A percentile compares a stretch with the other conserved stretches of the same genome.
These are phyloP conservation scores for Pseudophaeomoniella oleicola DNA, from an alignment of 2,329 filamentous ascomycete species.

Conservation along the genomic window DNA sequence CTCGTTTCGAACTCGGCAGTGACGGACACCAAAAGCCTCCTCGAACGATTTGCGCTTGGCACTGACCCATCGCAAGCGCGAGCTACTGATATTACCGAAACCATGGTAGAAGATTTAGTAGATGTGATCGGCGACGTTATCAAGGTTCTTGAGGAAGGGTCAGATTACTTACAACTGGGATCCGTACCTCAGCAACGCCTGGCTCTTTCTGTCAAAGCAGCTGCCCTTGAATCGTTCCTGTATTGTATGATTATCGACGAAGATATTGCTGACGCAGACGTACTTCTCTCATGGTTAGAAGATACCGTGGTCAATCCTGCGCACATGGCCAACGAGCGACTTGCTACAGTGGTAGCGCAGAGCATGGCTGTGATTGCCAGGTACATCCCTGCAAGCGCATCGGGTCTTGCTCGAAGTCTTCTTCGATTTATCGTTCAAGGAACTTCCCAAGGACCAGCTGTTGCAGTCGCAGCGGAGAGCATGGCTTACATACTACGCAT, in stretches of 20 bases:
- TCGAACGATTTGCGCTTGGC: conserved; percentile 58
- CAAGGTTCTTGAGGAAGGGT: conserved; percentile 70
- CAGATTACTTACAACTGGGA: conserved; percentile 77
- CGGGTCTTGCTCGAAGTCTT: conserved; percentile 62
- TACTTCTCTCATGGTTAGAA: conserved; percentile 74
- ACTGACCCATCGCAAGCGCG: conserved; percentile 23
- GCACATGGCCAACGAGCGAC: conserved; percentile 65
- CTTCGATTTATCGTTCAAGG: conserved; percentile 82
- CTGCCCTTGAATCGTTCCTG: conserved; percentile 67
- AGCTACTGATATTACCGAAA: conserved; percentile 19
- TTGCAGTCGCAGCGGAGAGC: conserved; percentile 67
- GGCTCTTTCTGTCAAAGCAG: conserved; percentile 72
- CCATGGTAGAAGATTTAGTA: conserved; percentile 44
- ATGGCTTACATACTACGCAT: conserved; percentile 67
- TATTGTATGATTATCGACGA: conserved; percentile 76
- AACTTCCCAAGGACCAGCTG: conserved; percentile 51
- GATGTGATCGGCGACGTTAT: conserved; percentile 70
- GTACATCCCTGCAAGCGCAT: conserved; percentile 56
- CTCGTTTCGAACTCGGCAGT: conserved; percentile 49
- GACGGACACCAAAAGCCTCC: conserved; percentile 47
- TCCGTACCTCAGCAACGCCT: conserved; percentile 77
- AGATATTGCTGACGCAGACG: conserved; percentile 63
- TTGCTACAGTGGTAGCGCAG: conserved; percentile 67
- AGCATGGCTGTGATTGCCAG: conserved; percentile 70
- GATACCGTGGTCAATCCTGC: conserved; percentile 61